Base-by-base conservation (phyloP, 2,329 filamentous ascomycete species). In the Ramichloridium luteum region DNA sequence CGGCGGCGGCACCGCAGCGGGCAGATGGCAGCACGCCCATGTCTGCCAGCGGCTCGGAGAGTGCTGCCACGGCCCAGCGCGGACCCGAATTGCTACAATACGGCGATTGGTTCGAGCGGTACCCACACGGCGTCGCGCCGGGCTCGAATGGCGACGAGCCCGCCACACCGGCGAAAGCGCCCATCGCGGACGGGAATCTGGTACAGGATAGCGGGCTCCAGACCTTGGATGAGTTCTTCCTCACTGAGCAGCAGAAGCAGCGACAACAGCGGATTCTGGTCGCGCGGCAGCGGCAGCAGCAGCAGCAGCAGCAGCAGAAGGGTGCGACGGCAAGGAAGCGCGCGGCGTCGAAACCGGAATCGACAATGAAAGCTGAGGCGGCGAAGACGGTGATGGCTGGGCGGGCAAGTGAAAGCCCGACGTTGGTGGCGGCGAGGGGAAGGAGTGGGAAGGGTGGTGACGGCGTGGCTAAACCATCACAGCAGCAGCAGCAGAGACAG, bases 41-140 rank as follows among this genome's bases (percentile, higher is more conserved):
- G 20, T 23, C n/a, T 23, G n/a, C n/a, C n/a, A n/a, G n/a, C n/a
- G n/a, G n/a, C n/a, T n/a, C n/a, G n/a, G n/a, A n/a, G n/a, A n/a
- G n/a, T n/a, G n/a, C n/a, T n/a, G n/a, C n/a, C n/a, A n/a, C n/a
- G n/a, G n/a, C n/a, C n/a, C n/a, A n/a, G n/a, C n/a, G 61, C 6
- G 58, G 69, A 4, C 68, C 71, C 4, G 68, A 70, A 6, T 80
- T 94, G 47, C 86, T 93, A 55, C 88, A 96, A 49, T 96, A 96
- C 47, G 85, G 86, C 31, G 90, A 96, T 57, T 96, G 90, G 90
- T 96, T 96, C 49, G 81, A 90, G 51, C 74, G 81, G 43, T 96
- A 94, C 53, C 90, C 90, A 1, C 81, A 93, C 47, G 90, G 90
- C 2, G 82, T 96, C 11, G 20, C n/a, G n/a, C 8, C 20, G 8